Conservation (phyloP, 179 eudicot species). For the Spergularia azorica region DNA sequence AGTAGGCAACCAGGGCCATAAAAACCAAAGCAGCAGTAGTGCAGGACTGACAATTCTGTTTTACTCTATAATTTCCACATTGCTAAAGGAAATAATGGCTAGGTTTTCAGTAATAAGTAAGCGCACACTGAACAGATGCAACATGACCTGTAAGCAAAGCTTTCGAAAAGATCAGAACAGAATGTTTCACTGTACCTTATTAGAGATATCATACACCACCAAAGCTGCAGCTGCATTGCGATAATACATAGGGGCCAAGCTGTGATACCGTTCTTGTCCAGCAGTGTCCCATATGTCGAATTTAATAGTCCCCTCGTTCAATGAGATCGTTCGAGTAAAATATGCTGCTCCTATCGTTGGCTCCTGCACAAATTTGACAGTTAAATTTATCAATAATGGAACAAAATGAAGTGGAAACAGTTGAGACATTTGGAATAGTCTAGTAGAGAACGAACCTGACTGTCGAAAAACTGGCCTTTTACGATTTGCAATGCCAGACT, state of each 20-base stretch:
- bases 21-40: too few relatives aligned
- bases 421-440: too few relatives aligned
- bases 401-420: too few relatives aligned
- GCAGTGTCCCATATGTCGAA: conserved; percentile 87
- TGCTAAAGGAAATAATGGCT: too few relatives aligned
- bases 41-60: too few relatives aligned
- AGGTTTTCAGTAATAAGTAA: too few relatives aligned
- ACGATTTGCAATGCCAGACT: conserved; percentile 82
- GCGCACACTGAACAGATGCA: too few relatives aligned
- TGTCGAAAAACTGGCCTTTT: conserved; percentile 81
- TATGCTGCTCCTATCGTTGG: conserved; percentile 86
- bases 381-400: conserved; percentile 19
- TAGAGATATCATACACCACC: not conserved
- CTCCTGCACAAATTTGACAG: conserved; percentile 39
- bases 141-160: too few relatives aligned
- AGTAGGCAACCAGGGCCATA: too few relatives aligned
- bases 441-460: conserved; percentile 27
- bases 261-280: conserved; percentile 72
- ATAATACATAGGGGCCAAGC: conserved; percentile 74
- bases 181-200: not conserved
- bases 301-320: conserved; percentile 59
- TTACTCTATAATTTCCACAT: too few relatives aligned
- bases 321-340: conserved; percentile 68
- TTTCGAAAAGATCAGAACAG: too few relatives aligned
- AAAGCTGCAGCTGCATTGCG: not conserved